Conservation (phyloP, 139 green algal species). For the Coelastrella sp. region DNA sequence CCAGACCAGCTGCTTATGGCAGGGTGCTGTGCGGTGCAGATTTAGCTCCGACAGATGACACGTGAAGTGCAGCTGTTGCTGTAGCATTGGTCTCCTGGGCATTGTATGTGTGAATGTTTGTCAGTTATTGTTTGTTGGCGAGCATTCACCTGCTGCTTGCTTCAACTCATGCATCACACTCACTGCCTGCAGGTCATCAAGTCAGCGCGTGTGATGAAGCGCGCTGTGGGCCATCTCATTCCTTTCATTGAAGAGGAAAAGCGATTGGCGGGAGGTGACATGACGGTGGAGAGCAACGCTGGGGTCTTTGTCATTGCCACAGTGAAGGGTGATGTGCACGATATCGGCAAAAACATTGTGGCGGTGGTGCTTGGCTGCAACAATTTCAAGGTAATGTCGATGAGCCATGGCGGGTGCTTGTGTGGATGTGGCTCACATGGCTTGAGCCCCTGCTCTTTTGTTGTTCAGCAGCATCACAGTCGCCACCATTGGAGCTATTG, state of each 20-base stretch:
- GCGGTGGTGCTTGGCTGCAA: conserved; percentile 99
- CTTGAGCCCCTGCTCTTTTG: background rate
- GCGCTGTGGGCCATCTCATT: conserved; percentile 96
- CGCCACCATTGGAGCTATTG: background rate
- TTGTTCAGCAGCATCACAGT: too few relatives aligned
- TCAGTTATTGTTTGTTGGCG: too few relatives aligned
- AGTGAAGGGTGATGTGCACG: conserved; percentile 99
- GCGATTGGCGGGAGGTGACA: conserved; percentile 57
- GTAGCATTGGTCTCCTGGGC: too few relatives aligned
- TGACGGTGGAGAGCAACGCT: conserved; percentile 72
- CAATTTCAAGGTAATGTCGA: conserved; percentile 96
- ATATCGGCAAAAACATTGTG: conserved; percentile 99
- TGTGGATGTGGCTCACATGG: background rate
- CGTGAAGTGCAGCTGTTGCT: too few relatives aligned
- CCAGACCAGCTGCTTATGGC: background rate
- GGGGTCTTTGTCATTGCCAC: conserved; percentile 97
- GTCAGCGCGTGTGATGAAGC: conserved; percentile 99
- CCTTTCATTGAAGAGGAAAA: conserved; percentile 99
- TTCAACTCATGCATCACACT: too few relatives aligned
- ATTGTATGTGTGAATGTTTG: too few relatives aligned
- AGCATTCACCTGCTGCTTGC: too few relatives aligned
- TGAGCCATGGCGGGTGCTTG: background rate
- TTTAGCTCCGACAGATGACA: too few relatives aligned
- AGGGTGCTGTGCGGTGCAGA: too few relatives aligned
- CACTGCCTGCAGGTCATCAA: conserved; percentile 93